phyloP scores from a whole-genome alignment of 495 filamentous ascomycete genomes.

The Platismatia glauca region DNA sequence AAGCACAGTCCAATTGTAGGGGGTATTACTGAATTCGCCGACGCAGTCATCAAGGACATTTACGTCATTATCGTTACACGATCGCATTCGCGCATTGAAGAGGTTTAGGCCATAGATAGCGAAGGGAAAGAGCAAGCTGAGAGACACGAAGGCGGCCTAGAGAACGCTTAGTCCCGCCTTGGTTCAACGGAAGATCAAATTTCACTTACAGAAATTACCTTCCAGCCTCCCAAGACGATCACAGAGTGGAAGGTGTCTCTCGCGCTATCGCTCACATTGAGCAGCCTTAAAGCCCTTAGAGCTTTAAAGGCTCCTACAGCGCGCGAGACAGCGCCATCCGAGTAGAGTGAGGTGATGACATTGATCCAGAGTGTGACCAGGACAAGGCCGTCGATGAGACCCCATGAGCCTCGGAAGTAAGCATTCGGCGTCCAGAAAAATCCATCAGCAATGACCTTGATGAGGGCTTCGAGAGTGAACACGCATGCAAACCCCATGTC shows the following conservation, averaged over 20 bases:
- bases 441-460: slow-evolving; percentile 94
- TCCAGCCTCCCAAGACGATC: slow-evolving; percentile 85
- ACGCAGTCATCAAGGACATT: slow-evolving; percentile 62
- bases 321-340: slow-evolving; percentile 72
- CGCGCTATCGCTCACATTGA: slow-evolving; percentile 95
- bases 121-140: slow-evolving; percentile 91
- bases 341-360: slow-evolving; percentile 68
- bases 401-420: slow-evolving; percentile 94
- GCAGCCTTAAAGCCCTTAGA: slow-evolving; percentile 78
- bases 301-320: slow-evolving; percentile 97
- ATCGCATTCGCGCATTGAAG: slow-evolving; percentile 71
- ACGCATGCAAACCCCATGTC: slow-evolving; percentile 83
- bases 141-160: slow-evolving; percentile 79
- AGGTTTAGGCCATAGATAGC: slow-evolving; percentile 91
- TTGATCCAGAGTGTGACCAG: slow-evolving; percentile 94
- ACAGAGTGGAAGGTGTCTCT: slow-evolving; percentile 95
- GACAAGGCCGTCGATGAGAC: slow-evolving; percentile 89
- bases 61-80: slow-evolving; percentile 65
- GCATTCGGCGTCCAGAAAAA: slow-evolving; percentile 97
- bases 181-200: background rate
- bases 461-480: slow-evolving; percentile 78
- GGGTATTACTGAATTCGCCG: slow-evolving; percentile 67
- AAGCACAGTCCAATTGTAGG: slow-evolving; percentile 73
- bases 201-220: slow-evolving; percentile 57
- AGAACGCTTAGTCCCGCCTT: slow-evolving; percentile 11